phyloP scores from a whole-genome alignment of 2,329 filamentous ascomycete genomes.

The Diplodia sapinea region DNA sequence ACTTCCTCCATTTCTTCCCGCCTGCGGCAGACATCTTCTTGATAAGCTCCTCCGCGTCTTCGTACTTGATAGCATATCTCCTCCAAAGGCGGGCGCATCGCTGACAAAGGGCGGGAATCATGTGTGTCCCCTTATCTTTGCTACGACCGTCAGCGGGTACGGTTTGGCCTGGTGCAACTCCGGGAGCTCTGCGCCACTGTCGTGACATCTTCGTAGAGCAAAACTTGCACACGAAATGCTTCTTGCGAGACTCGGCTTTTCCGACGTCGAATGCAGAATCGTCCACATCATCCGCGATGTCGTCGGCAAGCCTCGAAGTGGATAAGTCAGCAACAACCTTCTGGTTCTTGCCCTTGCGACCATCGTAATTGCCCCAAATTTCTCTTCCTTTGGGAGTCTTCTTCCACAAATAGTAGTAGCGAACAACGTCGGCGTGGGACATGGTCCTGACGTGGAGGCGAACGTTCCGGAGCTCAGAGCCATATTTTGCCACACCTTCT shows the following conservation, averaged over 20 bases:
- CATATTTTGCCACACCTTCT: constrained; percentile 86
- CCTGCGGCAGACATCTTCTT: constrained; percentile 84
- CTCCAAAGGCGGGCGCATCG: constrained; percentile 94
- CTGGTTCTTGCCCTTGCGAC: constrained; percentile 89
- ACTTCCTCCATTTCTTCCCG: constrained; percentile 82
- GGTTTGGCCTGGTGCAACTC: constrained; percentile 72
- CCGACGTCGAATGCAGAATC: constrained; percentile 94
- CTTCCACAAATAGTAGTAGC: constrained; percentile 98
- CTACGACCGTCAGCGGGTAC: constrained; percentile 71
- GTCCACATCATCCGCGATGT: constrained; percentile 89
- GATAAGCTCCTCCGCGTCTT: constrained; percentile 86
- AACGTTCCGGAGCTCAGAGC: constrained; percentile 84
- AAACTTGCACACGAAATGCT: constrained; percentile 91
- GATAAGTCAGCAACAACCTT: constrained; percentile 62
- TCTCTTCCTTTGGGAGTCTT: constrained; percentile 84
- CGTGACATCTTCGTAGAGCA: constrained; percentile 79
- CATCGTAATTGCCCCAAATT: constrained; percentile 88
- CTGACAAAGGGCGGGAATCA: constrained; percentile 82
- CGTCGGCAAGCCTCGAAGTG: constrained; percentile 80
- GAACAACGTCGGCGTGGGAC: constrained; percentile 78
- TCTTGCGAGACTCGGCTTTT: constrained; percentile 80
- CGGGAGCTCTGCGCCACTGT: constrained; percentile 91
- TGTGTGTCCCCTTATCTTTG: constrained; percentile 78
- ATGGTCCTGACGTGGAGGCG: constrained; percentile 86
- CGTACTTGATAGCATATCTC: constrained; percentile 94